These are phyloP conservation scores for Anisogramma anomala DNA, from an alignment of 2,329 filamentous ascomycete species.

Conservation along the genomic window DNA sequence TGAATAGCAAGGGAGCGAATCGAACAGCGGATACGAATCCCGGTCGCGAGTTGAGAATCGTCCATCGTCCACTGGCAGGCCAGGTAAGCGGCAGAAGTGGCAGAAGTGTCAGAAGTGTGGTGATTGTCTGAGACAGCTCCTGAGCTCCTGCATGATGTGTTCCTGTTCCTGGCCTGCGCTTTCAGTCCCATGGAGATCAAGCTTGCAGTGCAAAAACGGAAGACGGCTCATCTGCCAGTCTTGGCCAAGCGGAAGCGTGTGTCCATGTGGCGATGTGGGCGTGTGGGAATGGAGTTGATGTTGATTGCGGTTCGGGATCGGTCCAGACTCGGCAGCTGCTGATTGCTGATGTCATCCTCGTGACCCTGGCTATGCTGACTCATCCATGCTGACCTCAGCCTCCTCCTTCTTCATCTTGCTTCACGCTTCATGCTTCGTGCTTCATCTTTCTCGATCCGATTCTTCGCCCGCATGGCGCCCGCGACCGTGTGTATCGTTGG, in stretches of 20 bases:
- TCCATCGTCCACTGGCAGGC: too few species aligned
- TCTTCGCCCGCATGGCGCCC: conserved; percentile 22
- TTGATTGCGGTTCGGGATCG: too few species aligned
- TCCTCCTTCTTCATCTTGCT: not conserved
- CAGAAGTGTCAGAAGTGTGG: not conserved
- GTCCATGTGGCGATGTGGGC: not conserved
- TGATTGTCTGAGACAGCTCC: conserved; percentile 7
- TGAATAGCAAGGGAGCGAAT: too few species aligned
- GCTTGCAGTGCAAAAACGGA: not conserved
- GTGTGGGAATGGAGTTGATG: too few species aligned
- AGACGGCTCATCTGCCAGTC: not conserved
- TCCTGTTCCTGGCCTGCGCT: not conserved
- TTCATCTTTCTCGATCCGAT: too few species aligned
- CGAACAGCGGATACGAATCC: too few species aligned
- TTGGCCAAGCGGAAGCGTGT: not conserved
- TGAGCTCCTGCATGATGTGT: not conserved
- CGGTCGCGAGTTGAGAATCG: too few species aligned
- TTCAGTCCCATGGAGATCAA: not conserved
- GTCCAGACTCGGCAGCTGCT: too few species aligned
- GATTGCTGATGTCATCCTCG: not conserved
- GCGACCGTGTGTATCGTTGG: conserved; percentile 45
- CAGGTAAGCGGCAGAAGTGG: too few species aligned
- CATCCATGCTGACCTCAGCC: not conserved
- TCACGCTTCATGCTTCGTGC: too few species aligned
- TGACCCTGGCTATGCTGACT: not conserved